Base-by-base conservation (phyloP, 2,329 filamentous ascomycete species). In the Balansia obtecta region DNA sequence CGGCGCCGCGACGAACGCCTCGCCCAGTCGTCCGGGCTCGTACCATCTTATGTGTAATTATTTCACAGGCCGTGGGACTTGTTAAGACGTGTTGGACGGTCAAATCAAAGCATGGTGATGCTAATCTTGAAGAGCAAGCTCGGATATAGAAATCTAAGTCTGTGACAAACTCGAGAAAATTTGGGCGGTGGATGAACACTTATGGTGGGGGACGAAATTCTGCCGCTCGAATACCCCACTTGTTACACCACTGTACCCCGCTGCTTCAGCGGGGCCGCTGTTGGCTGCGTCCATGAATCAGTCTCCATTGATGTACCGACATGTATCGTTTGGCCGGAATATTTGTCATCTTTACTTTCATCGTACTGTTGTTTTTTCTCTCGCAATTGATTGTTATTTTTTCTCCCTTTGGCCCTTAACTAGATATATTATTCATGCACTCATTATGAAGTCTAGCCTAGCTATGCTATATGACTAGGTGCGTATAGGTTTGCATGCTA, bases 141-240 rank as follows among this genome's bases (percentile, higher is more conserved):
- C 15, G 11, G 34, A 37, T 20, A 41, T 18, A 41, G n/a, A 41
- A 16, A 41, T 37, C 30, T 22, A 15, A 38, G 34, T 15, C 16
- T 20, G 45, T 38, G 33, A 37, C 45, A 41, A 42, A 43, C 39
- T 53, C 45, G 48, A 49, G 49, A 58, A 57, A 58, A 56, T 52
- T 56, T 48, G 45, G 54, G 49, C 53, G 51, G 53, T 58, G 58
- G 55, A 60, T 56, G 20, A 55, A 58, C 51, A 56, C 54, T 49
- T 48, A 53, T 62, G 64, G 64, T 66, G 64, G 65, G 65, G 63
- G 59, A 60, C 50, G 54, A 56, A 18, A 55, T 60, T 65, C 61
- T 65, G 63, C 63, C 63, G 37, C 16, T 11, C 38, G 16, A 27
- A 10, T n/a, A 34, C 48, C 41, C 42, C 39, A 22, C 51, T 22